Evolutionary conservation across 2,329 filamentous ascomycete genomes (phyloP).

Genomic region (Eurotiales sp.): DNA sequence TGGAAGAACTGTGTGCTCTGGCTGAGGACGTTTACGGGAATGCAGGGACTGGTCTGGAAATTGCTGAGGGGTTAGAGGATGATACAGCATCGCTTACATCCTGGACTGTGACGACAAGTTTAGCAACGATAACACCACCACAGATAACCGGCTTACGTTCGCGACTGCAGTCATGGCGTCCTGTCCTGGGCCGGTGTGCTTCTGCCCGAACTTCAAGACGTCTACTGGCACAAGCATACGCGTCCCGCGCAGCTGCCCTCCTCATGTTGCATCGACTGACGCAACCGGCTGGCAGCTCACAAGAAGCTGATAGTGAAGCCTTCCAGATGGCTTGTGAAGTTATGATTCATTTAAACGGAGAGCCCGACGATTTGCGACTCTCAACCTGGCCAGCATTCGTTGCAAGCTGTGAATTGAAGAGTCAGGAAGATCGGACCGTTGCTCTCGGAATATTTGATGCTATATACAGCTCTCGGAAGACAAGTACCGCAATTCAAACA

Average conservation of each 20-base stretch:
- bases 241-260: slow-evolving; percentile 23
- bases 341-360: slow-evolving; percentile 22
- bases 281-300: slow-evolving; percentile 19
- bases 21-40: slow-evolving; percentile 24
- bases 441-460: slow-evolving; percentile 23
- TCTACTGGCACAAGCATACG: slow-evolving; percentile 27
- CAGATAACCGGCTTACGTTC: background rate
- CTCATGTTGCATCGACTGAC: slow-evolving; percentile 28
- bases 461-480: slow-evolving; percentile 24
- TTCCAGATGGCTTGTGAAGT: slow-evolving; percentile 27
- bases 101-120: background rate
- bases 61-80: background rate
- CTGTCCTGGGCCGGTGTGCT: slow-evolving; percentile 18
- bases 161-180: slow-evolving; percentile 22
- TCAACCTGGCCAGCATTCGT: slow-evolving; percentile 30
- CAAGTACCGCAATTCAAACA: slow-evolving; percentile 24
- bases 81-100: background rate
- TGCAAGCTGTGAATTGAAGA: slow-evolving; percentile 25
- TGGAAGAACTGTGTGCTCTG: slow-evolving; percentile 25
- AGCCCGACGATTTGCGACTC: slow-evolving; percentile 25
- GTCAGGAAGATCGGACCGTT: slow-evolving; percentile 20
- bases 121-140: background rate
- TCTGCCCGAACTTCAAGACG: slow-evolving; percentile 24
- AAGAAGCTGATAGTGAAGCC: slow-evolving; percentile 21
- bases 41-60: background rate